Base-by-base conservation (phyloP, 2,329 filamentous ascomycete species). In the Fusarium annulatum region DNA sequence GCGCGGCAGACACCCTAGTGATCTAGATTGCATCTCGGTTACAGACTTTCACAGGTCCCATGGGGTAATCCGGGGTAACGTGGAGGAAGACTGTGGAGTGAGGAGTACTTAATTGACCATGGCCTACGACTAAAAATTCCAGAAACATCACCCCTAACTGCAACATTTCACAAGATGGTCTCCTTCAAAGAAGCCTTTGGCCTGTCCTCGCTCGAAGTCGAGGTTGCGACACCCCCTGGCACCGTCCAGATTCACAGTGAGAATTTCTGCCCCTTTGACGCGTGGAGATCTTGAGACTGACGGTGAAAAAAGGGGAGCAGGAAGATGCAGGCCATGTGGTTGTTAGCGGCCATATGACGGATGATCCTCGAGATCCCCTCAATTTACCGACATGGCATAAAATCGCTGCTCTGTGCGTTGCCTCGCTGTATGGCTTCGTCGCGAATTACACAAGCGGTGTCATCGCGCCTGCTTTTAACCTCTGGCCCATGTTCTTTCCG, bases 341-440 rank as follows among this genome's bases (percentile, higher is more conserved):
- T 11, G 5, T 63, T 7, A 21, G 51, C 2, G 19, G 15, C 0
- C 15, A 23, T 1, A 6, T 8, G 2, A 72, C 77, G 1, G 45
- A 75, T 0, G 80, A 83, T 46, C 81, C 82, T 9, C 76, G 76
- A 10, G 82, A 84, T 56, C 82, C 82, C 4, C 70, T 84, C 19
- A 83, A 82, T 62, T 82, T 79, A 72, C 52, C 77, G 1, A 41
- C 52, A 2, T 82, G 81, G 81, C 75, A 79, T 8, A 84, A 83
- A 62, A 21, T 77, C 1, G 65, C 72, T 3, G 74, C 80, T 2
- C 66, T 84, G 18, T 5, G 73, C 10, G 69, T 76, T 4, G 77
- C 75, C 6, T 78, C 80, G 0, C 36, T 81, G 5, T 84, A 81
- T 63, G 80, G 79, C 3, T 84, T 84, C 18, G 64, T 74, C 3